Evolutionary conservation across 2,329 filamentous ascomycete species (phyloP).

Genomic region (Aspergillus sp.): DNA sequence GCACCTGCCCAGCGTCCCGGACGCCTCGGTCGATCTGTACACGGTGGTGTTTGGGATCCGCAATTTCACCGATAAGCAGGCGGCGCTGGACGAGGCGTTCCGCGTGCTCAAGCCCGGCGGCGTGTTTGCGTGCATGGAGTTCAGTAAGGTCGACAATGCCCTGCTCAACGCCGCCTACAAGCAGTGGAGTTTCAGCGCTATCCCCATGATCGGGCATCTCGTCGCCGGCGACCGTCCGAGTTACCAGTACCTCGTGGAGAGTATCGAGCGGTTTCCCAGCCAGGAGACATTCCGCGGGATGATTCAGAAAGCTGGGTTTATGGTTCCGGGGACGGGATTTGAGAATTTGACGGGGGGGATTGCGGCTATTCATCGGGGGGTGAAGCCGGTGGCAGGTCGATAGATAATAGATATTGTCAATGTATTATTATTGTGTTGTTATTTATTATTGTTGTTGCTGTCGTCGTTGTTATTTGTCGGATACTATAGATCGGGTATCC

Average conservation of each 20-base stretch:
- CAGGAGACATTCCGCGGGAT: conserved; percentile 69
- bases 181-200: conserved; percentile 89
- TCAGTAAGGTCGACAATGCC: conserved; percentile 71
- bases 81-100: conserved; percentile 71
- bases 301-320: conserved; percentile 61
- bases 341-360: conserved; percentile 89
- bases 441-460: neutral
- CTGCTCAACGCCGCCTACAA: conserved; percentile 83
- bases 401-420: conserved; percentile 1
- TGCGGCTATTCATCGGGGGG: conserved; percentile 90
- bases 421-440: neutral
- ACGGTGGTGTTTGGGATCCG: conserved; percentile 96
- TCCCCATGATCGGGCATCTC: conserved; percentile 88
- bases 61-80: conserved; percentile 89
- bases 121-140: conserved; percentile 93
- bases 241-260: conserved; percentile 98
- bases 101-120: conserved; percentile 88
- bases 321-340: conserved; percentile 71
- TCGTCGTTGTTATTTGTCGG: neutral
- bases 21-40: conserved; percentile 78
- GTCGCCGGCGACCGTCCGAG: conserved; percentile 90
- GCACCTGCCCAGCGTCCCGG: conserved; percentile 54
- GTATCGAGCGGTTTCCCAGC: conserved; percentile 83
- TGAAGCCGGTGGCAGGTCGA: conserved; percentile 54
- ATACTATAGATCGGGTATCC: conserved; percentile 1